These are phyloP conservation scores for Mallotus japonicus DNA, from an alignment of 441 rosid species.

Conservation along the genomic window DNA sequence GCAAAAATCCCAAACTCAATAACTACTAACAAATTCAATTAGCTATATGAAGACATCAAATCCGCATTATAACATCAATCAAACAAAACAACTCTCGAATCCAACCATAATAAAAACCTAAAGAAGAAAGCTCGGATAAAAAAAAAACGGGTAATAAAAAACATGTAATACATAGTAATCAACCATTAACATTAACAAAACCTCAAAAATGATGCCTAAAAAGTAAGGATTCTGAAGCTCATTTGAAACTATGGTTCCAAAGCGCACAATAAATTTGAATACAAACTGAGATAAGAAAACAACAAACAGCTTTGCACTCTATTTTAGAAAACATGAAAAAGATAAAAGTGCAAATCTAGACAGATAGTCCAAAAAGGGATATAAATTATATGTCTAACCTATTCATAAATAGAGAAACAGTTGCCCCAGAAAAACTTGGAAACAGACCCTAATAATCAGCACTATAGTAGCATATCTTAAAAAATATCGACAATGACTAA, in stretches of 20 bases:
- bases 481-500: background rate
- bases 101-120: too few relatives aligned
- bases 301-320: background rate
- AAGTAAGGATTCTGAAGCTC: background rate
- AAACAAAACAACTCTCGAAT: too few relatives aligned
- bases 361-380: constrained; percentile 18
- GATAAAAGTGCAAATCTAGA: constrained; percentile 13
- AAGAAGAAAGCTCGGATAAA: too few relatives aligned
- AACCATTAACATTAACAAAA: background rate
- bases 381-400: constrained; percentile 15
- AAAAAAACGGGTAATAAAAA: too few relatives aligned
- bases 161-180: too few relatives aligned
- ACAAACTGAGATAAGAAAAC: background rate
- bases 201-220: background rate
- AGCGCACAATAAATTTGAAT: background rate
- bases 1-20: too few relatives aligned
- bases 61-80: too few relatives aligned
- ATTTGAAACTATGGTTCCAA: background rate
- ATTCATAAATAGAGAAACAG: constrained; percentile 16
- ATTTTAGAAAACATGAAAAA: background rate
- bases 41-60: too few relatives aligned
- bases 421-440: background rate
- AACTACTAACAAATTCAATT: too few relatives aligned
- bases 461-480: background rate
- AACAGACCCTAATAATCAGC: constrained; percentile 13